phyloP scores from a whole-genome alignment of 2,329 filamentous ascomycete species.

The Hymenoscyphus albidus region DNA sequence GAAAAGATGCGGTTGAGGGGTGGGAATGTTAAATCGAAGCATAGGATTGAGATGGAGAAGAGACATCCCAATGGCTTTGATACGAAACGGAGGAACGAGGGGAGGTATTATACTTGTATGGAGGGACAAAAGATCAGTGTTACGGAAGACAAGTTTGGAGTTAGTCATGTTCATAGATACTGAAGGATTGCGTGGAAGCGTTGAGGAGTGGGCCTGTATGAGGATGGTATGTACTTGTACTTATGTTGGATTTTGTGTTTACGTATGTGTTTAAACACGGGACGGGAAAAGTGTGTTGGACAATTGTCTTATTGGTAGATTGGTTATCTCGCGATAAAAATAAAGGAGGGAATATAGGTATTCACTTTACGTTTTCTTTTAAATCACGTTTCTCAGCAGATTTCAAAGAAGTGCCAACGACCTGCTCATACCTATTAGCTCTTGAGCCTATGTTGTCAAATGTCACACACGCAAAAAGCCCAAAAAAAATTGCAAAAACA shows the following conservation, averaged over 20 bases:
- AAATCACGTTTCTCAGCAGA: too few relatives aligned
- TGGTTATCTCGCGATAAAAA: background rate
- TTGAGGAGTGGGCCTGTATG: background rate
- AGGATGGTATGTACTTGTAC: background rate
- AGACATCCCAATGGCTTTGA: conserved; percentile 14
- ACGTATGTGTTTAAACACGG: background rate
- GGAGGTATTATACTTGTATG: conserved; percentile 1
- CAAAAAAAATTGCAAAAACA: too few relatives aligned
- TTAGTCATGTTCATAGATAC: background rate
- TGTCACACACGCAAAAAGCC: too few relatives aligned
- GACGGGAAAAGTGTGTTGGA: background rate
- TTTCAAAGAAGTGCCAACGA: too few relatives aligned
- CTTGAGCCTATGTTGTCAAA: too few relatives aligned
- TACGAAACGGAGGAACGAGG: conserved; percentile 1
- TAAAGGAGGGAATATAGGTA: background rate
- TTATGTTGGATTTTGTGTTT: background rate
- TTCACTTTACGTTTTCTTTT: background rate
- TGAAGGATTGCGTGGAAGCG: background rate
- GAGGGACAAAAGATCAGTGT: background rate
- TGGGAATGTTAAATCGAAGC: conserved; percentile 48
- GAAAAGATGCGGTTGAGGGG: conserved; percentile 53
- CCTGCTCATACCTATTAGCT: too few relatives aligned
- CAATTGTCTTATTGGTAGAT: background rate
- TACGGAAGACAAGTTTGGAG: conserved; percentile 2
- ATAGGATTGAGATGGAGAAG: conserved; percentile 49